Evolutionary conservation across 2,329 filamentous ascomycete genomes (phyloP), one percentile per base, ranked within the genome.

Genomic region (Claviceps pazoutovae): DNA sequence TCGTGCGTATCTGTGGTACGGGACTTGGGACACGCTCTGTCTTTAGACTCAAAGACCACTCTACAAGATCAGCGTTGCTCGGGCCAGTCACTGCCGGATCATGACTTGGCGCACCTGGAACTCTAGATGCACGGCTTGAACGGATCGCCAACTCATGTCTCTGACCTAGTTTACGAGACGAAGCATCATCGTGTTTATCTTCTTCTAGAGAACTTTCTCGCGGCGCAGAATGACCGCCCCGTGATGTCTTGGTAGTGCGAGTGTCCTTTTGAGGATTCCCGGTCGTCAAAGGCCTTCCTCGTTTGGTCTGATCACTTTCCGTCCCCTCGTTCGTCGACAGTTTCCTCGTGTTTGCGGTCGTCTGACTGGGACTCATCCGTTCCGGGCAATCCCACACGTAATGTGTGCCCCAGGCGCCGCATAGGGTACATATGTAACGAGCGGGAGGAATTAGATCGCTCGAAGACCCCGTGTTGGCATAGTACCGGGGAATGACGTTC

Each of bases 401-500:
- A 23, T 53, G 52, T 5, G 5, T 19, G 7, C 49, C 52, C 11
- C 17, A 45, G 5, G 26, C 16, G 34, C 49, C 49, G 21, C 52
- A 53, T 34, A 53, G 34, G 7, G 16, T 30, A 41, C 52, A 53
- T 17, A 51, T 46, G 21, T 51, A 54, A n/a, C 46, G 50, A 19
- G 23, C 41, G 5, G 46, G 53, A 5, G 43, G 49, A 17, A 43
- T 30, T 19, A 19, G 14, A 23, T 51, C 36, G n/a, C 36, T 23
- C 11, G 45, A 41, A 8, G 41, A 9, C 17, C 17, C 38, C 14
- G 19, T 26, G 4, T 16, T 48, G 19, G 21, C 13, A 39, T 34
- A 41, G 30, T 19, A 38, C 14, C 37, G 26, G 30, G 49, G 39
- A 14, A 36, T 26, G n/a, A 19, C 19, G 37, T 49, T 21, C 4